Base-by-base conservation (phyloP, 345 rosid genomes). In the Litchi chinensis region DNA sequence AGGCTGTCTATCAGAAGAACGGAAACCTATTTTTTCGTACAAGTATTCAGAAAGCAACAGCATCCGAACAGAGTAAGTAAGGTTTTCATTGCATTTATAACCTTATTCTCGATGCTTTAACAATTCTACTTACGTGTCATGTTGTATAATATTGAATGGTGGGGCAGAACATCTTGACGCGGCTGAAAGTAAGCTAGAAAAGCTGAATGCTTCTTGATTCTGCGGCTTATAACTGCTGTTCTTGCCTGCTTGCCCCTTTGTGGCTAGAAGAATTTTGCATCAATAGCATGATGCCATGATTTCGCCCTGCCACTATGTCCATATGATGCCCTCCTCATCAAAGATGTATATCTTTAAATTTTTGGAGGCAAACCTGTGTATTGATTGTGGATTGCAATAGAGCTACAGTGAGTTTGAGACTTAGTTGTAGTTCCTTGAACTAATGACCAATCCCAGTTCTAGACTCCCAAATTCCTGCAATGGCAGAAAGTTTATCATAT, bases 1-100 rank as follows among this genome's bases (percentile, higher is more conserved):
- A 90, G 93, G 57, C 82, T 71, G 90, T 88, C 66, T 90, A 85
- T 78, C 88, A 86, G 83, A 89, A 83, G 79, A 82, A 82, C 5
- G 89, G 84, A 24, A 75, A 85, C 82, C 59, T 90, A 22, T 89
- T 83, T 75, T 90, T 90, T 76, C 83, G 85, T 0, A 82, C 92
- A 22, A 89, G 83, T 0, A 54, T 65, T 56, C 77, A 86, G 67
- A 90, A 86, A 72, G 89, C 87, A 26, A 83, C 24, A 73, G 77
- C 87, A 5, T 83, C 79, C 5, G 89, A 86, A 65, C 88, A 87
- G 82, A 89, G 92, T 90, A 86, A 77, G 87, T 43, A 16, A 3
- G 70, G 64, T 63, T 70, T 73, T 32, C 13, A 19, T 0, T 7
- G 19, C 40, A 22, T 28, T 46, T 21, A 5, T 28, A 11, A 46